These are phyloP conservation scores for Citrus inodora DNA, from an alignment of 345 rosid species.

Conservation along the genomic window DNA sequence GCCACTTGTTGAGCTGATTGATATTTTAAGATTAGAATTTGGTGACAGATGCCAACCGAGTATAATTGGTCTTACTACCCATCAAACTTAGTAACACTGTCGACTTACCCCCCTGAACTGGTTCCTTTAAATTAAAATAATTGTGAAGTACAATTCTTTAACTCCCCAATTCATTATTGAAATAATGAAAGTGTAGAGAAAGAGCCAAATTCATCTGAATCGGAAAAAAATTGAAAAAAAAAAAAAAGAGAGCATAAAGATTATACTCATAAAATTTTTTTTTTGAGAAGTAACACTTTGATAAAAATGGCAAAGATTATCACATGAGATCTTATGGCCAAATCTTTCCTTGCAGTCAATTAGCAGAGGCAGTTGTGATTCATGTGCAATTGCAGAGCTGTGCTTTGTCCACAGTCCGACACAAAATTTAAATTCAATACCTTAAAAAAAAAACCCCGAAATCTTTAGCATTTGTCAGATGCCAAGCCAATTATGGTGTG, in stretches of 20 bases:
- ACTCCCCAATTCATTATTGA: background rate
- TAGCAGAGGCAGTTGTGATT: background rate
- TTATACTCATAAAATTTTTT: background rate
- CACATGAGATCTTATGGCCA: background rate
- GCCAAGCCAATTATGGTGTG: background rate
- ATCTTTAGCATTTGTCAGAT: background rate
- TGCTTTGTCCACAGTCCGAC: background rate
- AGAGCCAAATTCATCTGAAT: background rate
- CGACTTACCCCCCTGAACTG: background rate
- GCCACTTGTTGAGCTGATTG: background rate
- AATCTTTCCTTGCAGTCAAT: background rate
- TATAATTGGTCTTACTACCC: background rate
- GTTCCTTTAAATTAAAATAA: background rate
- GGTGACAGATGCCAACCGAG: background rate
- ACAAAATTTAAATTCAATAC: background rate
- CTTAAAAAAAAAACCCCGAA: too few relatives aligned
- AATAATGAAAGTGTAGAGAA: background rate
- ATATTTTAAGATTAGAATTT: too few relatives aligned
- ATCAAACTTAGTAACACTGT: background rate
- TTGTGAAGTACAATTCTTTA: background rate
- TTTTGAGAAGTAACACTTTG: background rate
- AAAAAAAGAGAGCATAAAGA: background rate
- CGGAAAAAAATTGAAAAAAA: too few relatives aligned
- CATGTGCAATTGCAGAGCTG: background rate
- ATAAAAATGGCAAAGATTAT: slow-evolving; percentile 3